Evolutionary conservation across 2,329 filamentous ascomycete species (phyloP).

Genomic region (Cryphonectria parasitica): DNA sequence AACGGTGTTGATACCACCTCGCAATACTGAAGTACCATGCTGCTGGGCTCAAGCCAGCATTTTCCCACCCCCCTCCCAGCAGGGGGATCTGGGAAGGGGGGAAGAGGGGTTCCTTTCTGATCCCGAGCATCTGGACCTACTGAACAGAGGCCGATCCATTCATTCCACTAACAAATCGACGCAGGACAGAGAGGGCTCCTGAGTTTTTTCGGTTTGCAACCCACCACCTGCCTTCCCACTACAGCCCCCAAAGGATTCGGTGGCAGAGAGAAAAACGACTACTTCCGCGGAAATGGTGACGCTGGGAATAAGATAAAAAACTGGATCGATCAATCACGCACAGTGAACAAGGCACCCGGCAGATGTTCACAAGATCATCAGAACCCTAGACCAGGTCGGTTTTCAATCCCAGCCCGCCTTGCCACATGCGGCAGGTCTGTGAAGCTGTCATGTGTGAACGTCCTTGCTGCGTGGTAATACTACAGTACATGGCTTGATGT

Average conservation of each 20-base stretch:
- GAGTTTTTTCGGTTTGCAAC: too few relatives aligned
- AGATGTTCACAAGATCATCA: neutral
- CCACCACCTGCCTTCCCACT: too few relatives aligned
- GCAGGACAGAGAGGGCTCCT: too few relatives aligned
- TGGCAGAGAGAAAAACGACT: neutral
- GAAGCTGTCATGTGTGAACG: neutral
- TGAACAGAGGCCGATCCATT: neutral
- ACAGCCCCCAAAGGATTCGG: neutral
- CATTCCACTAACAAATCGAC: neutral
- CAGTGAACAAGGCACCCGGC: neutral
- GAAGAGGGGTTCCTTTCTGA: neutral
- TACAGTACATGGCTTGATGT: neutral
- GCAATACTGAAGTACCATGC: neutral
- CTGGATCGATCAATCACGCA: neutral
- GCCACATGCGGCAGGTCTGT: constrained; percentile 1
- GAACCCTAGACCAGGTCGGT: neutral
- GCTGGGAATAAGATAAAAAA: neutral
- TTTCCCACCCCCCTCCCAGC: neutral
- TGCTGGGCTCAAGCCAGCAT: neutral
- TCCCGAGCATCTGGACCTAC: neutral
- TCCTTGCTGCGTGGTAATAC: neutral
- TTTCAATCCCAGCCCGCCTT: neutral
- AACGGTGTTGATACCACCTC: constrained; percentile 9
- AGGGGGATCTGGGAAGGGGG: neutral
- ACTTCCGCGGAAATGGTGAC: neutral